Evolutionary conservation across 495 filamentous ascomycete species (phyloP).

Genomic region (Penicillium atrosanguineum): DNA sequence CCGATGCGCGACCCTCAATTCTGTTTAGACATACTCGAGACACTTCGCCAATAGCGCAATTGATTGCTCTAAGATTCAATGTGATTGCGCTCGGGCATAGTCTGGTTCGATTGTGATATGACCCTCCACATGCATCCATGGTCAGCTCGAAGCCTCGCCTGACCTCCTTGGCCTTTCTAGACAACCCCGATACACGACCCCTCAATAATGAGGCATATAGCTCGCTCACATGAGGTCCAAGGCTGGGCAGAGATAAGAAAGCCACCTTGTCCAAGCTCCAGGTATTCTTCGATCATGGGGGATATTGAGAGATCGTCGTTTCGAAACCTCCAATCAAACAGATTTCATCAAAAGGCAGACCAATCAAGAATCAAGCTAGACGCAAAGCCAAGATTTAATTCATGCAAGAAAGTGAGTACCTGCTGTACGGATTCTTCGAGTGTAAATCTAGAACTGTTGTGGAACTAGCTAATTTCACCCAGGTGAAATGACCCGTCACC

Average conservation of each 20-base stretch:
- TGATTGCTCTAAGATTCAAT: background rate
- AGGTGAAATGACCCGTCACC: constrained; percentile 1
- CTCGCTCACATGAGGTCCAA: background rate
- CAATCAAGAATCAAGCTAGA: background rate
- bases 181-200: background rate
- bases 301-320: background rate
- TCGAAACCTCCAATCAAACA: background rate
- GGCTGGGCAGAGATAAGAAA: background rate
- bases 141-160: background rate
- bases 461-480: constrained; percentile 8
- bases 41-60: background rate
- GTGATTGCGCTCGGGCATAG: background rate
- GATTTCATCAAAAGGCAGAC: background rate
- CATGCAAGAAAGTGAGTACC: background rate
- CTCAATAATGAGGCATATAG: background rate
- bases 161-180: background rate
- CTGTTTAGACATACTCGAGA: background rate
- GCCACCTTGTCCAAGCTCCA: background rate
- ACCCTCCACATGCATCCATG: background rate
- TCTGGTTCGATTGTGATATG: background rate
- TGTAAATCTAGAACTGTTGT: constrained; percentile 5
- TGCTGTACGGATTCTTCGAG: background rate
- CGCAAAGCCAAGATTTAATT: background rate
- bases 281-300: background rate
- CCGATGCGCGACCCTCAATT: background rate